Base-by-base conservation (phyloP, 768 basidiomycete genomes). In the Amanita subjunquillea region DNA sequence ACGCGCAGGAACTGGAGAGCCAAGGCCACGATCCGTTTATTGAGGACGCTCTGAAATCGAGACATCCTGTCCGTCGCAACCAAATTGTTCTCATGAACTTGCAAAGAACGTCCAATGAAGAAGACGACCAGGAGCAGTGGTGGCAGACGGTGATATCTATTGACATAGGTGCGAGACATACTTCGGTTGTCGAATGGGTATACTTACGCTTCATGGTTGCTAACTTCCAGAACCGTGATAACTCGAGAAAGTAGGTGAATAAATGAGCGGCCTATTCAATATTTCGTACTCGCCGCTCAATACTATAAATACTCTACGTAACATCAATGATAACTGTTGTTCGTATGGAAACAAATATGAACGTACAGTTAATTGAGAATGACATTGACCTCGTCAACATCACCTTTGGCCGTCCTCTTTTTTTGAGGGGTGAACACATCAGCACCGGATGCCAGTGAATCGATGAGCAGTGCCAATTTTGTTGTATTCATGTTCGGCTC, bases 391-490 rank as follows among this genome's bases (percentile, higher is more conserved):
- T 91, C 88, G 58, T 85, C 80, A 41, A 77, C 62, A 6, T 57
- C 62, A 2, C 27, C 27, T 46, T 46, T 29, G 2, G 0, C 43
- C 54, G 48, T 60, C 48, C 62, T 56, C 56, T 57, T 55, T 48
- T 65, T 48, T 51, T 65, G 60, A 54, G 54, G 55, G 55, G 58
- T 51, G 68, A 73, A 13, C 30, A 9, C 30, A 30, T 30, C 30
- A 1, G 86, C 81, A 3, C 89, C 88, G 1, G 86, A 79, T 6
- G 85, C 87, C 51, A 92, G 69, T 0, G 90, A 89, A 61, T 92
- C 87, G 56, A 93, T 87, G 36, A 93, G 74, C 48, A 93, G 63
- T 0, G 80, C 75, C 2, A 93, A 71, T 4, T 85, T 75, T 12
- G 87, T 79, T 2, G 75, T 72, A 0, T 80, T 80, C 55, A 92